Conservation (phyloP, 2,329 filamentous ascomycete genomes). For the Monosporascus sp. region DNA sequence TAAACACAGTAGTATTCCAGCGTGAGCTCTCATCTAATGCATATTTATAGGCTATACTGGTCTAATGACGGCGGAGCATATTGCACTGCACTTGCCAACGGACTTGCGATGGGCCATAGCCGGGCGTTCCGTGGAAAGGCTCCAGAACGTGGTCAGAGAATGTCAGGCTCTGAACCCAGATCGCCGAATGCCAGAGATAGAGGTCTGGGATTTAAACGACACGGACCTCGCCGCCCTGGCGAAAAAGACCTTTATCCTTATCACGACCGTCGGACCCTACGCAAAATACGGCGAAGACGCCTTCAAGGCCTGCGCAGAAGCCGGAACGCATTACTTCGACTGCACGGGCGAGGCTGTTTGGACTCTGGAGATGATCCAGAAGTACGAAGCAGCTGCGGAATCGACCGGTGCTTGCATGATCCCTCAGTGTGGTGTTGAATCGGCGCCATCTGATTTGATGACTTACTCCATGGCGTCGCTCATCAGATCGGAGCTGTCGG, state of each 20-base stretch:
- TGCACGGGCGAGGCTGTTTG: constrained; percentile 58
- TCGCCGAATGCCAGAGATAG: constrained; percentile 48
- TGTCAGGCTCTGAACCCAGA: constrained; percentile 64
- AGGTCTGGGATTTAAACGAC: constrained; percentile 45
- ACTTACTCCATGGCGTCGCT: constrained; percentile 49
- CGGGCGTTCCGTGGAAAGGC: constrained; percentile 40
- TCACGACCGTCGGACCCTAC: constrained; percentile 59
- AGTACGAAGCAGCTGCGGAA: constrained; percentile 51
- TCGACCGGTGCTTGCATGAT: constrained; percentile 54
- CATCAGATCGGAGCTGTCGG: constrained; percentile 45
- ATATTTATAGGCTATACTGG: constrained; percentile 25
- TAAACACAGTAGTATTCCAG: background rate
- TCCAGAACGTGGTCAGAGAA: constrained; percentile 63
- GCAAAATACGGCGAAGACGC: constrained; percentile 50
- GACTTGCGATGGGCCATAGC: constrained; percentile 28
- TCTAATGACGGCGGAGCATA: constrained; percentile 25
- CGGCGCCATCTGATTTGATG: constrained; percentile 55
- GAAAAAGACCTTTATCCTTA: constrained; percentile 51
- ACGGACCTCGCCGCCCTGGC: constrained; percentile 43
- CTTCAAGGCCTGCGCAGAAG: constrained; percentile 57
- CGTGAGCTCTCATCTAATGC: constrained; percentile 1
- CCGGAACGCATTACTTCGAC: constrained; percentile 61
- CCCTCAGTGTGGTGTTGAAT: constrained; percentile 59
- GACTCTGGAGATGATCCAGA: constrained; percentile 54
- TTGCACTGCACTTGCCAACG: constrained; percentile 24